Conservation (phyloP, 805 yeast genomes). For the Metschnikowia peoriensis region DNA sequence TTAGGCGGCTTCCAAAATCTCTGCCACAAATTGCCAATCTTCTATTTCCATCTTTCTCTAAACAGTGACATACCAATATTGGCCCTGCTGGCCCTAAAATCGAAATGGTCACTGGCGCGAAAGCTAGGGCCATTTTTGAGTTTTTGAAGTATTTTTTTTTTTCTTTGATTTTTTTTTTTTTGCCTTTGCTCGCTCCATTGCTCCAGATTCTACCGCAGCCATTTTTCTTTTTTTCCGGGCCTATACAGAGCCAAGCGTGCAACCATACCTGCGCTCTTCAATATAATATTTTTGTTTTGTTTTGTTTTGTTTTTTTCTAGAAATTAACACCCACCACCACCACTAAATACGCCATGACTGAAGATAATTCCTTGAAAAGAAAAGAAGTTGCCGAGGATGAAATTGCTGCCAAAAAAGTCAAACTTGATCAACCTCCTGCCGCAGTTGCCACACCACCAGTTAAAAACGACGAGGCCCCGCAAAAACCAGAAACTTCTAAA, state of each 20-base stretch:
- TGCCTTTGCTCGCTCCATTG: neutral
- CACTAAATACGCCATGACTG: neutral
- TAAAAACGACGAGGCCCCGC: neutral
- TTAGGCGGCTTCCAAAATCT: no score
- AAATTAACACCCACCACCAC: neutral
- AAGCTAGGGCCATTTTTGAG: neutral
- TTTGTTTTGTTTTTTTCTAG: no score
- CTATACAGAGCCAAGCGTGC: neutral
- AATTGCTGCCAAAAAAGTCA: neutral
- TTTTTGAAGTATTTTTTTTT: no score
- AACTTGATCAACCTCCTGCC: neutral
- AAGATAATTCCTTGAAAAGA: neutral
- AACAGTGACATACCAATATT: neutral
- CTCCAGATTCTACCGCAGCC: neutral
- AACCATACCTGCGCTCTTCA: neutral
- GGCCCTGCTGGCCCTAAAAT: neutral
- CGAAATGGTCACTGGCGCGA: neutral
- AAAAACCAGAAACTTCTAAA: no score
- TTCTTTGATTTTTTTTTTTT: no score
- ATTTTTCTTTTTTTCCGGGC: neutral
- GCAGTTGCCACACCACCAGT: neutral
- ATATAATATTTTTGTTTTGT: neutral
- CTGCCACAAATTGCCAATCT: no score
- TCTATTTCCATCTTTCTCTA: neutral
- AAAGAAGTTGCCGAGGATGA: conserved; percentile 2